Base-by-base conservation (phyloP, 345 rosid species). In the Fremontodendron californicum region DNA sequence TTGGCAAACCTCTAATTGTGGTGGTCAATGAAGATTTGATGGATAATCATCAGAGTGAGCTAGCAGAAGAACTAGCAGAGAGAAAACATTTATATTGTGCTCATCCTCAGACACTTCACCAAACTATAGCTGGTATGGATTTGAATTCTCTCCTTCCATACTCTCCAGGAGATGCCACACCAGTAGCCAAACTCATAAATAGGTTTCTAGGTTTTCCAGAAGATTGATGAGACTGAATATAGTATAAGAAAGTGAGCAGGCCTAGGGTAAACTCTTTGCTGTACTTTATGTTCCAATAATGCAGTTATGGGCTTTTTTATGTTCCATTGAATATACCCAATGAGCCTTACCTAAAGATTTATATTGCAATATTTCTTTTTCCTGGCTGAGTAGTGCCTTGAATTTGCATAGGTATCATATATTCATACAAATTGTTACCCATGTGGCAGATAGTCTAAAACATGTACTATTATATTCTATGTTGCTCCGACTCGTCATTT, bases 41-140 rank as follows among this genome's bases (percentile, higher is more conserved):
- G 97, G 98, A 94, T 83, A 94, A 96, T 87, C 97, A 94, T 87
- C 99, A 94, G 66, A 84, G 85, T 51, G 99, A 96, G 80, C 88
- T 96, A 18, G 98, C 98, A 23, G 95, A 96, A 83, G 98, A 90
- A 58, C 86, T 94, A 40, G 97, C 95, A 25, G 95, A 92, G 69
- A 88, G 89, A 86, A 90, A 91, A 72, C 94, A 5, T 92, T 37
- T 93, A 51, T 95, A 85, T 65, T 91, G 88, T 51, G 89, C 97
- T 77, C 85, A 79, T 68, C 96, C 97, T 75, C 92, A 82, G 54
- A 80, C 85, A 8, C 96, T 95, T 69, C 83, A 78, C 68, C 85
- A 82, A 67, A 80, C 85, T 18, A 81, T 90, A 48, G 84, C 80
- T 0, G 81, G 77, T 21, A 89, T 92, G 93, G 77, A 90, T 58